phyloP scores from a whole-genome alignment of 2,329 filamentous ascomycete genomes.

The Aspergillus japonicus region DNA sequence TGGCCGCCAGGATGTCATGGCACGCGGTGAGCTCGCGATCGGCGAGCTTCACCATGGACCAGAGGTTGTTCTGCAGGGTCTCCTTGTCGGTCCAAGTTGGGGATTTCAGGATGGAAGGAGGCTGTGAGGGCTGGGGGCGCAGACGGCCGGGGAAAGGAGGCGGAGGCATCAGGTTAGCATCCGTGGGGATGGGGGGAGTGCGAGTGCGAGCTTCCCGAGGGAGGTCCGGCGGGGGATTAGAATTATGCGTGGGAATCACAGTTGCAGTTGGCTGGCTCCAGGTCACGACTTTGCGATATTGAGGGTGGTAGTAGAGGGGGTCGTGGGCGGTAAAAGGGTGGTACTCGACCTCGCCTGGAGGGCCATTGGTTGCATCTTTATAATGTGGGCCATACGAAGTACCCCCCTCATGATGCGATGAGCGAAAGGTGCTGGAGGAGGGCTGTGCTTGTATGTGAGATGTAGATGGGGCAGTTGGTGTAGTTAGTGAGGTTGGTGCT shows the following conservation, averaged over 20 bases:
- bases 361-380: background rate
- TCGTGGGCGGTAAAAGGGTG: background rate
- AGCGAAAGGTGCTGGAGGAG: too few species aligned
- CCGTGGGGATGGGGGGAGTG: background rate
- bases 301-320: background rate
- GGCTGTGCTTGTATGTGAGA: background rate
- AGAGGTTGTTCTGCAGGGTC: conserved; percentile 15
- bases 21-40: conserved; percentile 4
- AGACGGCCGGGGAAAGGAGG: background rate
- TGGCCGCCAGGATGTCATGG: background rate
- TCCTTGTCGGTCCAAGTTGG: conserved; percentile 16
- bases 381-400: background rate
- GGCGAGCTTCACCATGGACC: conserved; percentile 3
- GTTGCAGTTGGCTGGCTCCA: background rate
- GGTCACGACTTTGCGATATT: background rate
- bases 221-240: background rate
- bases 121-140: background rate
- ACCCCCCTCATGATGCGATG: background rate
- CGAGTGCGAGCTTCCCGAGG: background rate
- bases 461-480: background rate
- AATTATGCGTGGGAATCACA: background rate
- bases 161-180: background rate
- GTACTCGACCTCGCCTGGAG: background rate
- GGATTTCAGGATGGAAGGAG: conserved; percentile 12
- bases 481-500: background rate